Base-by-base conservation (phyloP, 352 stramenopile species). In the Globisporangium cederbergense region DNA sequence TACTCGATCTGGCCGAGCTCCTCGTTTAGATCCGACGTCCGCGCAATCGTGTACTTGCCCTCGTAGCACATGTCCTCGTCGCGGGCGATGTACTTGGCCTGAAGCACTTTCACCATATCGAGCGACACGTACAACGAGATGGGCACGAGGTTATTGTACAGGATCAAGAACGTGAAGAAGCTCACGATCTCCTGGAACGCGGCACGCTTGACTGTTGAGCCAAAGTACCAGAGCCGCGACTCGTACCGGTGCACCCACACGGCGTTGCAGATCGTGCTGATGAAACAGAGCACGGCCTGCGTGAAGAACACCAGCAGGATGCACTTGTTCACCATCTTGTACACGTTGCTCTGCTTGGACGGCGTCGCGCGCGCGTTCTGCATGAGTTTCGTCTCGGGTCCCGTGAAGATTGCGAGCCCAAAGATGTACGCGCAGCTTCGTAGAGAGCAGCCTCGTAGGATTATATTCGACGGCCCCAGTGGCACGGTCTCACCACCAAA, bases 41-140 rank as follows among this genome's bases (percentile, higher is more conserved):
- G 77, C 13, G 85, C 91, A 36, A 93, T 83, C 34, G 90, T 86
- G 34, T 73, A 85, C 20, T 82, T 97, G 53, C 90, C 89, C 38
- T 91, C 79, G 68, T 98, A 78, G 58, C 74, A 90, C 90, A 97
- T 96, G 32, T 86, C 72, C 0, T 73, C 46, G 67, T 96, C 83
- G 2, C 36, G 63, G 14, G 79, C 65, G 42, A 93, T 90, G 65
- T 82, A 76, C 59, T 90, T 90, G 55, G 84, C 84, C 56, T 93
- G 84, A 11, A 88, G 76, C 4, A 90, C 78, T 62, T 97, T 98
- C 45, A 98, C 86, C 47, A 99, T 90, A 65, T 98, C 93, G 16
- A 99, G 82, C 14, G 95, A 98, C 16, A 99, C 96, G 76, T 99
- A 99, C 8, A 99, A 75, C 73, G 90, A 98, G 50, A 99, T 91